A percentile compares a stretch with the other conserved stretches of the same genome.
phyloP scores from a whole-genome alignment of 1,284 basidiomycete species.

The Marasmius tenuissimus region DNA sequence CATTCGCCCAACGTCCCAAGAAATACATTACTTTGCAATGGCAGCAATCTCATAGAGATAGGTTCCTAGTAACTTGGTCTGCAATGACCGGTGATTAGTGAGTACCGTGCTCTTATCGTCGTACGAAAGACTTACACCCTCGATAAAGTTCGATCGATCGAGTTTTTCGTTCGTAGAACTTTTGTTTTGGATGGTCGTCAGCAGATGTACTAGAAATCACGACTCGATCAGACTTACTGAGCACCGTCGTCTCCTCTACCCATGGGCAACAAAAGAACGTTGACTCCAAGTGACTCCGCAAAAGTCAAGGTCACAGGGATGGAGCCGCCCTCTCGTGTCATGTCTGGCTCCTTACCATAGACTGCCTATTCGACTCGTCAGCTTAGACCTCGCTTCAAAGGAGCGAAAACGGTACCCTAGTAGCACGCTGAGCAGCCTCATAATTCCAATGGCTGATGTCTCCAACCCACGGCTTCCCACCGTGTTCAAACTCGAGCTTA shows the following conservation, averaged over 20 bases:
- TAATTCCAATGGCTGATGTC: constrained; percentile 93
- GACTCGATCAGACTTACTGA: constrained; percentile 56
- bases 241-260: constrained; percentile 93
- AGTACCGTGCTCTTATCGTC: constrained; percentile 5
- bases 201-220: neutral
- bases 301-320: constrained; percentile 97
- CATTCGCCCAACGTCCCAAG: neutral
- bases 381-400: constrained; percentile 1
- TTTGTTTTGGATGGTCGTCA: neutral
- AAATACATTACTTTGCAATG: constrained; percentile 1
- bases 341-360: constrained; percentile 83
- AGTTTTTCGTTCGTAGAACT: constrained; percentile 97
- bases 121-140: constrained; percentile 57
- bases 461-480: constrained; percentile 90
- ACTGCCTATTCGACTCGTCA: constrained; percentile 49
- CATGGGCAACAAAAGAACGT: constrained; percentile 89
- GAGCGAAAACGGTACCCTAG: constrained; percentile 46
- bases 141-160: constrained; percentile 90
- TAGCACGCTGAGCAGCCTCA: constrained; percentile 86
- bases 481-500: constrained; percentile 66
- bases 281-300: constrained; percentile 82
- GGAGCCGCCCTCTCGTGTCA: constrained; percentile 93
- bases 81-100: neutral
- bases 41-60: constrained; percentile 82
- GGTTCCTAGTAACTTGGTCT: constrained; percentile 79